Evolutionary conservation across 139 green algal species (phyloP).

Genomic region (Parachlorella kessleri): DNA sequence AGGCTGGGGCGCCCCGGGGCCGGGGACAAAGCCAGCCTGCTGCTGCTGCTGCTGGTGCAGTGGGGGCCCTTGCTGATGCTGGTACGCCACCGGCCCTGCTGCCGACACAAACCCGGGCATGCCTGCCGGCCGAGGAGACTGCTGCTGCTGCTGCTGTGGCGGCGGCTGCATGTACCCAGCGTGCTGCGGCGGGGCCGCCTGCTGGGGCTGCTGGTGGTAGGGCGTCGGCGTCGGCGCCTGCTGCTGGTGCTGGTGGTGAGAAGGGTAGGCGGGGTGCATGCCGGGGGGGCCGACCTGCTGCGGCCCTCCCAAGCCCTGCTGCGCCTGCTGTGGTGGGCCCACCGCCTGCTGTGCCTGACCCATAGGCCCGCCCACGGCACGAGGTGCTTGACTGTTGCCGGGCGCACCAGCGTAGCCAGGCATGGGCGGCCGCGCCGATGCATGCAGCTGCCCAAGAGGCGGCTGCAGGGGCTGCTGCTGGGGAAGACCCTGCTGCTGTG

Average conservation of each 20-base stretch:
- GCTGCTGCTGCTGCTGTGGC: background rate
- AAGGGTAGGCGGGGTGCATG: background rate
- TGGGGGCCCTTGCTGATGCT: too few species aligned
- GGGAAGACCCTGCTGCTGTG: background rate
- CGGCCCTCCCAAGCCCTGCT: background rate
- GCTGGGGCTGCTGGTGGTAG: background rate
- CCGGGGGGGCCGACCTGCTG: background rate
- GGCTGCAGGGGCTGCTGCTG: constrained; percentile 6
- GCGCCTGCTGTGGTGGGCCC: background rate
- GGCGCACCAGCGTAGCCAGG: too few species aligned
- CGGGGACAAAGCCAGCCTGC: too few species aligned
- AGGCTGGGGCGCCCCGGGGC: too few species aligned
- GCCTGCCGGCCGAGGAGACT: background rate
- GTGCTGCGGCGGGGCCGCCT: background rate
- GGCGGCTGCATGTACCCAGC: background rate
- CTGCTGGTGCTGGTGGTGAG: background rate
- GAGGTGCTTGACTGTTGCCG: too few species aligned
- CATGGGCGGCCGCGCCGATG: background rate
- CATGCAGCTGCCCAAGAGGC: background rate
- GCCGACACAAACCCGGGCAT: constrained; percentile 1
- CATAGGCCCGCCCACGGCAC: too few species aligned
- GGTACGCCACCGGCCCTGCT: background rate
- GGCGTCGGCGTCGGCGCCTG: too few species aligned
- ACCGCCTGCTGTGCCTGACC: background rate
- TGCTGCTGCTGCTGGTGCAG: too few species aligned